Evolutionary conservation across 1,284 basidiomycete genomes (phyloP), one percentile per base, ranked within the genome.

Genomic region (Apiotrichum gamsii): DNA sequence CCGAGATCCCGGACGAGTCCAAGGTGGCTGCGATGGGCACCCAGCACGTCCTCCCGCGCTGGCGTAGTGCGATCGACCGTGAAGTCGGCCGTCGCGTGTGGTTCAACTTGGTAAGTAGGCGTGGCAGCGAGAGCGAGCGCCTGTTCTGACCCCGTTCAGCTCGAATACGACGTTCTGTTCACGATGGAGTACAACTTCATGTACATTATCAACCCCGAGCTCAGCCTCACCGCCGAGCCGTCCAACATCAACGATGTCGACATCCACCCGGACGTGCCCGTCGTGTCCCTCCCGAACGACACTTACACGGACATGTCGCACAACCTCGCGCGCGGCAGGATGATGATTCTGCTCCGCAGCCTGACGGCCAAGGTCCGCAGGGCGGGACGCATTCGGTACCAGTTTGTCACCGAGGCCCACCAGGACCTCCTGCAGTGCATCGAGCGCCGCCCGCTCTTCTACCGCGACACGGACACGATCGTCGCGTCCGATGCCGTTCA

Each of bases 261-360:
- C 42, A 52, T 34, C 42, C 49, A 47, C n/a, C 28, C 36, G 15
- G 42, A 47, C 20, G 32, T 37, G 43, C 50, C 50, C 0, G 42
- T 52, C 8, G 19, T 52, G 13, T 48, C 49, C 2, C 42, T 53
- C 21, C 54, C 53, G 8, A 28, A 24, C 6, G 54, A 56, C 25
- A 44, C 48, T 5, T 49, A 58, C 42, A 58, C 57, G 36, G 57
- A 53, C 39, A 58, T 58, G 57, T 54, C 51, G 5, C 56, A 53
- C 45, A 44, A 54, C 37, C 43, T 58, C 4, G 45, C 56, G 24
- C 50, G 54, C 14, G 24, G 52, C 9, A 45, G 47, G 32, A 34
- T 58, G 29, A 49, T 58, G 28, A 56, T 54, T 30, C 57, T 54
- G 6, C 48, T 56, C 18, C 57, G 54, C 25, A 45, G 46, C 4